Evolutionary conservation across 2,329 filamentous ascomycete genomes (phyloP), one percentile per base, ranked within the genome.

Genomic region (Lasiodiplodia sp.): DNA sequence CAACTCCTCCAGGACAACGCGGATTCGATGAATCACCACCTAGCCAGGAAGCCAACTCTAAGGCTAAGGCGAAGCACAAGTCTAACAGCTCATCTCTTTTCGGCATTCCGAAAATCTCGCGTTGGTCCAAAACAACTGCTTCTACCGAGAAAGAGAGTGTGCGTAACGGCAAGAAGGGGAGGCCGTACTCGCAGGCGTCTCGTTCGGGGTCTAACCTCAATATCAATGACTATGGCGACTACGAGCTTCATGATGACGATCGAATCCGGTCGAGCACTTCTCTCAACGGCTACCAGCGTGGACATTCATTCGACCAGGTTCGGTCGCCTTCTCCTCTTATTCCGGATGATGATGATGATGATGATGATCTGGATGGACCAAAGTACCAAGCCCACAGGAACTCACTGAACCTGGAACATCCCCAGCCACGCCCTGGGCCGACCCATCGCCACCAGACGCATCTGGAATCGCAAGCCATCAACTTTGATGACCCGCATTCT

Each of bases 41-140:
- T 68, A 94, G 92, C 81, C 90, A 89, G 68, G 94, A 96, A 71
- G 92, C 94, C 70, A 79, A 85, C 72, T 92, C 92, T 79, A 97
- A 97, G 82, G 92, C 96, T 82, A 79, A 85, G 72, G 92, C 92
- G 79, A 97, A 97, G 82, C 92, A 96, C 82, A 97, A 97, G 79
- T 95, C 93, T 0, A 91, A 88, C 76, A 89, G 90, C 69, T 96
- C 93, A 0, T 93, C 92, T 0, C 85, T 90, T 84, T 92, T 97
- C 68, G 81, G 81, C 60, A 80, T 83, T 70, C 94, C 94, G 28
- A 97, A 97, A 83, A 94, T 97, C 71, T 98, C 96, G 6, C 89
- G 96, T 53, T 99, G 96, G 96, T 98, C 95, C 0, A 96, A 96
- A 82, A 98, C 95, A 2, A 99, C 96, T 0, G 88, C 94, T 4